Evolutionary conservation across 2,329 filamentous ascomycete genomes (phyloP), one percentile per base, ranked within the genome.

Genomic region (Xylaria polymorpha): DNA sequence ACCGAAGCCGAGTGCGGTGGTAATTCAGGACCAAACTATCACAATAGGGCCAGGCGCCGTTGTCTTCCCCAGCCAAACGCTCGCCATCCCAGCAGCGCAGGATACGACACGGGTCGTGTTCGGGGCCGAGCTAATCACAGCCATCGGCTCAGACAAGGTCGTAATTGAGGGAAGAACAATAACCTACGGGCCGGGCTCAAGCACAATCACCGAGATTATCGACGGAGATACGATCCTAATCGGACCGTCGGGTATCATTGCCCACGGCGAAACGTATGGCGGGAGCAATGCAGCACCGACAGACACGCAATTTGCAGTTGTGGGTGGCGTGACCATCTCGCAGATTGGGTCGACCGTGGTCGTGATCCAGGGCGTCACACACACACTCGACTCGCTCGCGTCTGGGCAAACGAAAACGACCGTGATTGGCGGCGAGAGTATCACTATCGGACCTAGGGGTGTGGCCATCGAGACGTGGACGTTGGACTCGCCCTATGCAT

Each of bases 321-420:
- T 86, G 9, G 86, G 86, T 61, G 86, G 86, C 12, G 85, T 82
- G 18, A 87, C 86, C 3, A 79, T 88, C 61, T 86, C 84, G 18
- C 81, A 84, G 72, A 73, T 87, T 9, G 83, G 82, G n/a, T 77
- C 83, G 0, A 84, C 82, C 2, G 78, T 83, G 14, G 82, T 86
- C 1, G 81, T 89, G 35, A 79, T 91, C 58, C 79, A 81, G 43
- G 84, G 83, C 41, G 78, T 78, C 2, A 87, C 84, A 0, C 88
- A 87, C 72, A 85, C 83, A 1, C 77, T 89, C 58, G 86, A 86
- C 43, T 48, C 64, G 8, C 51, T 69, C 35, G 18, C 22, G 0
- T 80, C 84, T 0, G 81, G 80, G 12, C 79, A 80, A 2, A 76
- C 76, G n/a, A 75, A 75, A 12, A 83, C 79, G 0, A 84, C 83